phyloP scores from a whole-genome alignment of 176 grass and related monocot genomes.

The Elymus sibiricus region DNA sequence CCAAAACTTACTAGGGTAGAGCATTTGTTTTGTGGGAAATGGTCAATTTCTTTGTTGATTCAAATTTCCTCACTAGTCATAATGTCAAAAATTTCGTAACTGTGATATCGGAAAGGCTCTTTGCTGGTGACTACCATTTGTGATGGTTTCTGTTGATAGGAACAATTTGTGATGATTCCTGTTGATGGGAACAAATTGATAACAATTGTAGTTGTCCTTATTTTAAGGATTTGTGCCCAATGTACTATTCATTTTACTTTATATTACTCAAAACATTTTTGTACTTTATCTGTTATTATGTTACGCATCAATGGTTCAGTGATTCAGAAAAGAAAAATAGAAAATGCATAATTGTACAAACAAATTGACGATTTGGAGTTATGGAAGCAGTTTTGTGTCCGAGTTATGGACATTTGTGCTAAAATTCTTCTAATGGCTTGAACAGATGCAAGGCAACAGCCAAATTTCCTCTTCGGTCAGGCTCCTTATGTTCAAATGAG shows the following conservation, averaged over 20 bases:
- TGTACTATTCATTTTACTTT: background rate
- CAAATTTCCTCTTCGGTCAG: slow-evolving; percentile 62
- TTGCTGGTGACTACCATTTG: background rate
- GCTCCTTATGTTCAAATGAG: slow-evolving; percentile 58
- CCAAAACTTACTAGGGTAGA: background rate
- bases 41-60: background rate
- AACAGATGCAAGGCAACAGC: slow-evolving; percentile 67
- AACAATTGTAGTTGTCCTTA: background rate
- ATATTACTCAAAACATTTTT: background rate
- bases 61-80: background rate
- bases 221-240: background rate
- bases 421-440: background rate
- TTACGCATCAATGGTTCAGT: background rate
- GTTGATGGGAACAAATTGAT: background rate
- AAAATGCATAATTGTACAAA: background rate
- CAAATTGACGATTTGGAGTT: background rate
- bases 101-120: background rate
- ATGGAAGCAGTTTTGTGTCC: too few species aligned
- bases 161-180: background rate
- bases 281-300: background rate
- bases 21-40: background rate
- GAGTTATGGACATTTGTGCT: background rate
- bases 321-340: background rate
- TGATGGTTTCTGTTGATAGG: too few species aligned
- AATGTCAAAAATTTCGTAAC: background rate